These are phyloP conservation scores for Zygoascus ofunaensis DNA, from an alignment of 805 yeast species.

Conservation along the genomic window DNA sequence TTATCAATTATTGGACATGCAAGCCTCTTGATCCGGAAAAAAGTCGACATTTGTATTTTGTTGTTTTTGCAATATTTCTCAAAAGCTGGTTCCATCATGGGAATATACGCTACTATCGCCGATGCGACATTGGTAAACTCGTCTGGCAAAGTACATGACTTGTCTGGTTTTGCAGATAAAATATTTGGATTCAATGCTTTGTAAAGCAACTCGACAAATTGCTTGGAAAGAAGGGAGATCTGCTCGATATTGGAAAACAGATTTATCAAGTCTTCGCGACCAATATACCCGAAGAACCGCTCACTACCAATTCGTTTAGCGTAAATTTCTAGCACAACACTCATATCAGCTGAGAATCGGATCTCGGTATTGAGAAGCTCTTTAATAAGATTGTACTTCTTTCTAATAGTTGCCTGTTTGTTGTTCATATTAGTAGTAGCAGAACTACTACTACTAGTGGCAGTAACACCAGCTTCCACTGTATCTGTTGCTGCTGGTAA, in stretches of 20 bases:
- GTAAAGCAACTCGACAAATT: slow-evolving; percentile 23
- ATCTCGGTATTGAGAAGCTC: slow-evolving; percentile 33
- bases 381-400: slow-evolving; percentile 25
- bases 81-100: slow-evolving; percentile 28
- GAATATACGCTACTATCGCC: slow-evolving; percentile 23
- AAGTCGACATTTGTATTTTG: slow-evolving; percentile 24
- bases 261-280: slow-evolving; percentile 19
- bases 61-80: slow-evolving; percentile 27
- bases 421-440: slow-evolving; percentile 1
- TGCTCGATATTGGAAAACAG: slow-evolving; percentile 29
- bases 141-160: slow-evolving; percentile 15
- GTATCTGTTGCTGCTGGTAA: too few relatives aligned
- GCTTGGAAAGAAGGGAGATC: slow-evolving; percentile 24
- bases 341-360: slow-evolving; percentile 30
- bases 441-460: too few relatives aligned
- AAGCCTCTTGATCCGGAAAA: slow-evolving; percentile 15
- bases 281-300: slow-evolving; percentile 18
- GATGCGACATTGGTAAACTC: slow-evolving; percentile 25
- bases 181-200: slow-evolving; percentile 24
- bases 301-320: slow-evolving; percentile 21
- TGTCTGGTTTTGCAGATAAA: slow-evolving; percentile 14
- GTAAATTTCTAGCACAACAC: slow-evolving; percentile 27
- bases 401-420: slow-evolving; percentile 13
- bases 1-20: slow-evolving; percentile 21
- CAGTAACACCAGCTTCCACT: too few relatives aligned